These are phyloP conservation scores for Saccharomyces hybrid DNA, from an alignment of 1,139 yeast species.

Conservation along the genomic window DNA sequence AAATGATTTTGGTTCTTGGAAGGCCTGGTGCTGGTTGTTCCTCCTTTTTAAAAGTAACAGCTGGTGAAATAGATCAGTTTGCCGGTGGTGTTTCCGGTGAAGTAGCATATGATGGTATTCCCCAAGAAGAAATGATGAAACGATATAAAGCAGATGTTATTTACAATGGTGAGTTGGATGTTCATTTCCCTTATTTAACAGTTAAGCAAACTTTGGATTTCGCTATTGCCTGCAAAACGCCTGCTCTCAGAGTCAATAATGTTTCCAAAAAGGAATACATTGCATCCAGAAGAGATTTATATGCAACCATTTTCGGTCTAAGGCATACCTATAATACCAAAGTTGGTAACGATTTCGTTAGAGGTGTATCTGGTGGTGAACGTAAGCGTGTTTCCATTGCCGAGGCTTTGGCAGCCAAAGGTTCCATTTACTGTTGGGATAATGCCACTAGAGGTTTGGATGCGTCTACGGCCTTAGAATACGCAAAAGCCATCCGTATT, in stretches of 20 bases:
- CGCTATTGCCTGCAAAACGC: constrained; percentile 36
- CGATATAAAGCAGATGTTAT: constrained; percentile 43
- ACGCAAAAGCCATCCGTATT: constrained; percentile 38
- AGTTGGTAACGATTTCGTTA: constrained; percentile 62
- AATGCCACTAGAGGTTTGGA: constrained; percentile 57
- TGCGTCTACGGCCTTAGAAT: constrained; percentile 49
- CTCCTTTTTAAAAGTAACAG: constrained; percentile 45
- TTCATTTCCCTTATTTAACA: constrained; percentile 46
- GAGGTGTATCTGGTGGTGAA: constrained; percentile 85
- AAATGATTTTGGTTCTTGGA: constrained; percentile 53
- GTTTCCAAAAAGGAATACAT: constrained; percentile 40
- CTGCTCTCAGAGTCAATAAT: constrained; percentile 35
- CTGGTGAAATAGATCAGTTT: constrained; percentile 40
- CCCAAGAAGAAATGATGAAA: constrained; percentile 41
- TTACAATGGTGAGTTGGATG: constrained; percentile 47
- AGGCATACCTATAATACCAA: constrained; percentile 60
- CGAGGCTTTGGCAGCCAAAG: constrained; percentile 45
- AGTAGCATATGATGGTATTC: constrained; percentile 43
- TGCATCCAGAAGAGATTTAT: constrained; percentile 40
- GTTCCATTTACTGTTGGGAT: constrained; percentile 53
- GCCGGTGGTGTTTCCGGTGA: constrained; percentile 31
- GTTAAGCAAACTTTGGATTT: constrained; percentile 45
- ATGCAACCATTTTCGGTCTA: constrained; percentile 49
- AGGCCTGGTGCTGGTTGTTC: constrained; percentile 67
- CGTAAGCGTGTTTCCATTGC: constrained; percentile 76